A percentile compares a stretch with the other conserved stretches of the same genome.
Conservation (phyloP, 2,329 filamentous ascomycete species). For the Colletotrichum sp. region DNA sequence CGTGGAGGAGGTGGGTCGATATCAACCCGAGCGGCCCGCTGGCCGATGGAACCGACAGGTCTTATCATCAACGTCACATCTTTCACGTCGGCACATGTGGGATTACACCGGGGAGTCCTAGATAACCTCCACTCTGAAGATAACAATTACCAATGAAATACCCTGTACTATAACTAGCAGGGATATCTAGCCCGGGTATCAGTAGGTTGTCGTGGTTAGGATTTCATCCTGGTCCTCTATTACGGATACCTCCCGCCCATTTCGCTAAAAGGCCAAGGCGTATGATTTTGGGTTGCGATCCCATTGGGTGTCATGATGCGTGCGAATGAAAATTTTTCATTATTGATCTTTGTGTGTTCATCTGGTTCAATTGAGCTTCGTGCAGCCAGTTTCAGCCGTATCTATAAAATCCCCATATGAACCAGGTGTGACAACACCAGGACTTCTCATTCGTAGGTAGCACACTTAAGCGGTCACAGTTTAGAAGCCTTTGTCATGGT, state of each 20-base stretch:
- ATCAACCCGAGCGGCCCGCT: not conserved
- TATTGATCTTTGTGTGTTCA: not conserved
- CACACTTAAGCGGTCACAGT: not conserved
- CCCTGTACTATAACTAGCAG: not conserved
- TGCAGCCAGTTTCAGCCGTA: not conserved
- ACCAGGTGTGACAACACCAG: not conserved
- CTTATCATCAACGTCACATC: not conserved
- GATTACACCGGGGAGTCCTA: no score
- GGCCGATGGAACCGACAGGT: not conserved
- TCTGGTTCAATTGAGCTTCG: not conserved
- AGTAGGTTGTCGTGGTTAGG: not conserved
- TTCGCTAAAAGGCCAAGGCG: not conserved
- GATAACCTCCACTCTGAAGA: not conserved
- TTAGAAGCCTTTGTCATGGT: not conserved
- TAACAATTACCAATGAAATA: not conserved
- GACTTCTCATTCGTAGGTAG: not conserved
- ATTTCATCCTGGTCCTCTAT: not conserved
- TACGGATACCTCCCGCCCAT: not conserved
- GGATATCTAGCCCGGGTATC: not conserved
- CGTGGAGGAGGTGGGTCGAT: not conserved
- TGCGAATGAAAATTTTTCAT: not conserved
- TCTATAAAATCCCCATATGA: not conserved
- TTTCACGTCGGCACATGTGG: not conserved
- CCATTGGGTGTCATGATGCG: not conserved
- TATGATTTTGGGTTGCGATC: not conserved